A percentile compares a stretch with the other conserved stretches of the same genome.
phyloP scores from a whole-genome alignment of 257 asterid genomes.

The Eucommia ulmoides region DNA sequence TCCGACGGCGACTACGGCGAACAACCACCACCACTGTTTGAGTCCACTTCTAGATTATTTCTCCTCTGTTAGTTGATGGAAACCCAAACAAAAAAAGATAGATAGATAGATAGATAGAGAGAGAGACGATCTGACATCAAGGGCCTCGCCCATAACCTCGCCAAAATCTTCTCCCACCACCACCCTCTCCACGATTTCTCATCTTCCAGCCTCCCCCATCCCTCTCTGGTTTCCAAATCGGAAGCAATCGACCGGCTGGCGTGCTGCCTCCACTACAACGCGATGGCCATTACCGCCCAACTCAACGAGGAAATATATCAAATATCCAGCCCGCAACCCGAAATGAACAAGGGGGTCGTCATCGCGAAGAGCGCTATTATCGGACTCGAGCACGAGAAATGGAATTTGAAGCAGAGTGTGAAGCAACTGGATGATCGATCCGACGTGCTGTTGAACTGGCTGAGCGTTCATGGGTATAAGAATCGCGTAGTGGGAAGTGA shows the following conservation, averaged over 20 bases:
- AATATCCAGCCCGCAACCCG: constrained; percentile 15
- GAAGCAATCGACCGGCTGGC: constrained; percentile 46
- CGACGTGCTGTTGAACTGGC: constrained; percentile 35
- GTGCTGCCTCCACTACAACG: constrained; percentile 20
- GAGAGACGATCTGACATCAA: too few relatives aligned
- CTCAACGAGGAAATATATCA: constrained; percentile 21
- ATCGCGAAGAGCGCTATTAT: background rate
- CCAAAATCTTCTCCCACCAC: constrained; percentile 28
- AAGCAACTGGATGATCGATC: constrained; percentile 19
- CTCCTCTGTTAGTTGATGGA: too few relatives aligned
- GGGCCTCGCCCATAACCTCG: constrained; percentile 30
- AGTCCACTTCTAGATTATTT: too few relatives aligned
- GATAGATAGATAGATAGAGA: too few relatives aligned
- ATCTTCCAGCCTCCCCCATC: constrained; percentile 9
- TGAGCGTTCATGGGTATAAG: constrained; percentile 16
- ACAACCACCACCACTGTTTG: too few relatives aligned
- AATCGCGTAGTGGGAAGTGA: constrained; percentile 15
- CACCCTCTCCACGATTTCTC: constrained; percentile 28
- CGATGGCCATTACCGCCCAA: constrained; percentile 12
- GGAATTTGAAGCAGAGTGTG: constrained; percentile 16
- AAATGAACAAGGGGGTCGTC: constrained; percentile 19
- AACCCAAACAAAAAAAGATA: too few relatives aligned
- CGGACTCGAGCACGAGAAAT: constrained; percentile 19
- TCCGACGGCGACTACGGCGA: too few relatives aligned
- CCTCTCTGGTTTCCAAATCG: constrained; percentile 22